Conservation (phyloP, 768 basidiomycete species). For the Coprinellus micaceus region DNA sequence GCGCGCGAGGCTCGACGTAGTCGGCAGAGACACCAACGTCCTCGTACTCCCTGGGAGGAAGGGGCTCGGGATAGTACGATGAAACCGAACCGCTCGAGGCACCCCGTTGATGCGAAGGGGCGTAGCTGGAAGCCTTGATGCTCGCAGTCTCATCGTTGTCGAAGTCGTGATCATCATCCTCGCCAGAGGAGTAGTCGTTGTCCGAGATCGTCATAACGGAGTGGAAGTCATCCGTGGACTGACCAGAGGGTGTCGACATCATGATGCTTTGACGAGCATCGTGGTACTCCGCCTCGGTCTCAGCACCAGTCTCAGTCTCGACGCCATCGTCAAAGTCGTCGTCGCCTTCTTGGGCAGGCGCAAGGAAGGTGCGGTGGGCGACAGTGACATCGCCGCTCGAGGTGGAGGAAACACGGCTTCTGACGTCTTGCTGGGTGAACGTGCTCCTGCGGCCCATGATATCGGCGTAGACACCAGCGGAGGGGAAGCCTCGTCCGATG, state of each 20-base stretch:
- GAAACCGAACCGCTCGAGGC: constrained; percentile 24
- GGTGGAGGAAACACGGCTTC: constrained; percentile 19
- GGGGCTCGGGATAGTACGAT: constrained; percentile 29
- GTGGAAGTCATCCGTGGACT: constrained; percentile 72
- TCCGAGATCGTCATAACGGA: constrained; percentile 71
- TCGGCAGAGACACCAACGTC: constrained; percentile 41
- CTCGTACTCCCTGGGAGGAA: constrained; percentile 40
- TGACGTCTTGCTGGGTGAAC: constrained; percentile 41
- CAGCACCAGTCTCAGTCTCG: constrained; percentile 59
- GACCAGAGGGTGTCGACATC: constrained; percentile 56
- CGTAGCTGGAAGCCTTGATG: constrained; percentile 56
- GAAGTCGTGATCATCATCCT: constrained; percentile 33
- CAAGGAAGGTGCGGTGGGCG: constrained; percentile 35
- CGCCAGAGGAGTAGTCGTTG: constrained; percentile 56
- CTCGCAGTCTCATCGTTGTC: constrained; percentile 63
- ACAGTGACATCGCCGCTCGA: constrained; percentile 39
- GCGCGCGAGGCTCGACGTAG: constrained; percentile 23
- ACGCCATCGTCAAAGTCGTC: constrained; percentile 29
- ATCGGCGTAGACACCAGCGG: constrained; percentile 5
- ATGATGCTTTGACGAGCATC: constrained; percentile 74
- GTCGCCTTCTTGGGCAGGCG: constrained; percentile 16
- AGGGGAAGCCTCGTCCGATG: background rate
- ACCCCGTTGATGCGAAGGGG: constrained; percentile 24
- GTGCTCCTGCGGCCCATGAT: constrained; percentile 36
- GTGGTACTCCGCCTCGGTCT: constrained; percentile 73